Evolutionary conservation across 2,329 filamentous ascomycete species (phyloP), one percentile per base, ranked within the genome.

Genomic region (Ceratocystis huliohia): DNA sequence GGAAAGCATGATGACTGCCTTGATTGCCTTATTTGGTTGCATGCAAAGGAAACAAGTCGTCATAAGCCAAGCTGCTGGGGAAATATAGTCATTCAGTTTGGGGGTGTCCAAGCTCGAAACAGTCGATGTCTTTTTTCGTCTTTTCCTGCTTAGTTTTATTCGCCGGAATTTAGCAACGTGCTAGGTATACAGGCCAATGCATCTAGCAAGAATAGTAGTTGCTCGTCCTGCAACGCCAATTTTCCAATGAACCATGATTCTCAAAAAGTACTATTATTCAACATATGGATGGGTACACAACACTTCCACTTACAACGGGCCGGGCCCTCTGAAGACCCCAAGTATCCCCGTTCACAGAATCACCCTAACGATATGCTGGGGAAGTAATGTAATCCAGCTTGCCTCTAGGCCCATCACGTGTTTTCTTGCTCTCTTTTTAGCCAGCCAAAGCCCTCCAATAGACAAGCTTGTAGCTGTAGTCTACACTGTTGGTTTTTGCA

Each of bases 21-120:
- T 33, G 56, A 15, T n/a, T 59, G 56, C 56, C 56, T 33, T 33
- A 33, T 59, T 33, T 20, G 25, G 56, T 15, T 57, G 53, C 53
- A 28, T 57, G 53, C 53, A 33, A 57, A 57, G 22, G 25, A 57
- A 57, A 57, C 28, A n/a, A 59, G 15, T n/a, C 25, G 28, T 59
- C 56, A 59, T 59, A 37, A 15, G 28, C 25, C 28, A 59, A 37
- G 28, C 17, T 17, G 20, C 28, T 37, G 22, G 56, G 22, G 28
- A 59, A 30, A 59, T 37, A 15, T 59, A 59, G 56, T 30, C 30
- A 37, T 37, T 57, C 53, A 57, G 22, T 15, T 57, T 7, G 53
- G 8, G 22, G 53, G 22, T 33, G 56, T 37, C 56, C 25, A 59
- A 59, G 56, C 56, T 59, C 56, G 28, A 59, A 59, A 59, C 56